A percentile compares a stretch with the other conserved stretches of the same genome.
Evolutionary conservation across 306 rosid species (phyloP).

Genomic region (Vigna trinervia): DNA sequence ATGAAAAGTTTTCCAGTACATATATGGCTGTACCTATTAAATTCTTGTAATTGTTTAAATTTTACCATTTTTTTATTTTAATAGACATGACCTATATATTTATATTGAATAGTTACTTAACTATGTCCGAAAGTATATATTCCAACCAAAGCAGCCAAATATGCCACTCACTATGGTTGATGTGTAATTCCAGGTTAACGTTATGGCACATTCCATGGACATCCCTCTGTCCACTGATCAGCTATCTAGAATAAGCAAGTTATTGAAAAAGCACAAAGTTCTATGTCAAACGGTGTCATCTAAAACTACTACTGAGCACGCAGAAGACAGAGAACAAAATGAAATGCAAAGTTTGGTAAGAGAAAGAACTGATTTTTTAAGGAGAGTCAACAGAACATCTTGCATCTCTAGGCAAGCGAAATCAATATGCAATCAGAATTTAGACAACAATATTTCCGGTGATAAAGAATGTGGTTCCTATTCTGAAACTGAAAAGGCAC

Average conservation of each 20-base stretch:
- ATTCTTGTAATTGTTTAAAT: constrained; percentile 21
- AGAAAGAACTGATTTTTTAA: constrained; percentile 64
- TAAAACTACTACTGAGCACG: constrained; percentile 50
- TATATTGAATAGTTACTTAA: constrained; percentile 8
- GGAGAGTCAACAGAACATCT: constrained; percentile 67
- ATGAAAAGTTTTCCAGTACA: not conserved
- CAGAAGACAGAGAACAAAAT: constrained; percentile 50
- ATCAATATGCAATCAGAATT: constrained; percentile 45
- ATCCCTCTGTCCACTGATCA: constrained; percentile 77
- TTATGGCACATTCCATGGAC: constrained; percentile 83
- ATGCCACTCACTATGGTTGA: constrained; percentile 39
- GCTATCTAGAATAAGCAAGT: constrained; percentile 66
- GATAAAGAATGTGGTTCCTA: constrained; percentile 55
- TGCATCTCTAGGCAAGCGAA: constrained; percentile 54
- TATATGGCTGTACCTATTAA: constrained; percentile 12
- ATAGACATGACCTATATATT: not conserved
- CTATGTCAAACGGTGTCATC: constrained; percentile 57
- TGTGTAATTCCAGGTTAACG: constrained; percentile 74
- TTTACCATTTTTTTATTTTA: constrained; percentile 8
- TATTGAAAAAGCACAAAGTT: constrained; percentile 77
- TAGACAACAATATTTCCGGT: constrained; percentile 43
- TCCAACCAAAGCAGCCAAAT: constrained; percentile 27
- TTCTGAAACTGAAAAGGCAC: constrained; percentile 48
- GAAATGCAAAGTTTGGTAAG: constrained; percentile 43
- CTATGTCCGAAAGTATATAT: constrained; percentile 14